Conservation (phyloP, 371 early-diverging fungal species). For the Mortierella sp. region DNA sequence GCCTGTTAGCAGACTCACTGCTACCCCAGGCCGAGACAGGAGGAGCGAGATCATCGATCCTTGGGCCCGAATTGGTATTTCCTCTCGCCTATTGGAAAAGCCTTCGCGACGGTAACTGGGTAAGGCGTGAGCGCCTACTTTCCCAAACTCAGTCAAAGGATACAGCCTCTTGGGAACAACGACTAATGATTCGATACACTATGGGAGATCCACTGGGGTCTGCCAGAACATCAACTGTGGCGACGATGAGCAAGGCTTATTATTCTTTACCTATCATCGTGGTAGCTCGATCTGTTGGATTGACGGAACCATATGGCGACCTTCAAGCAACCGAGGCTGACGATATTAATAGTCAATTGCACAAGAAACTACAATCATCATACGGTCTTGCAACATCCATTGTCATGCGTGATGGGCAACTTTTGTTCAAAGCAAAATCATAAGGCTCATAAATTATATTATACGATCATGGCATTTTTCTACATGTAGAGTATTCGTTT, state of each 20-base stretch:
- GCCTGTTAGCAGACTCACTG: not conserved
- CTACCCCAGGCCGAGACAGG: too few species aligned
- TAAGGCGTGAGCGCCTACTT: constrained; percentile 36
- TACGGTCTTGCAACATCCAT: constrained; percentile 24
- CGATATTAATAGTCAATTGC: not conserved
- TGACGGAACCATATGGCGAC: not conserved
- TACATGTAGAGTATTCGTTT: not conserved
- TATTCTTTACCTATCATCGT: constrained; percentile 35
- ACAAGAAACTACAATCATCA: constrained; percentile 22
- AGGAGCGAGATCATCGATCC: not conserved
- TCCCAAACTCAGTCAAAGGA: not conserved
- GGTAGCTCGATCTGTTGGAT: constrained; percentile 31
- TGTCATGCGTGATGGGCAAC: constrained; percentile 26
- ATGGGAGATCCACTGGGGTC: constrained; percentile 24
- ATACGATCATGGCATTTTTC: not conserved
- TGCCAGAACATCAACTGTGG: constrained; percentile 31
- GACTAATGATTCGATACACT: constrained; percentile 25
- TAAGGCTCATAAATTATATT: constrained; percentile 1
- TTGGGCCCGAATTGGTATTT: constrained; percentile 24
- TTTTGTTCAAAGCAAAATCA: constrained; percentile 48
- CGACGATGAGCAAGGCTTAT: constrained; percentile 42
- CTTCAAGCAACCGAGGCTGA: not conserved
- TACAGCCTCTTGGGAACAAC: constrained; percentile 36
- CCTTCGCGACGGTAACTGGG: constrained; percentile 42
- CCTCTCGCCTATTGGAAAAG: constrained; percentile 38